phyloP scores from a whole-genome alignment of 2,329 filamentous ascomycete genomes.

The Monilinia laxa region DNA sequence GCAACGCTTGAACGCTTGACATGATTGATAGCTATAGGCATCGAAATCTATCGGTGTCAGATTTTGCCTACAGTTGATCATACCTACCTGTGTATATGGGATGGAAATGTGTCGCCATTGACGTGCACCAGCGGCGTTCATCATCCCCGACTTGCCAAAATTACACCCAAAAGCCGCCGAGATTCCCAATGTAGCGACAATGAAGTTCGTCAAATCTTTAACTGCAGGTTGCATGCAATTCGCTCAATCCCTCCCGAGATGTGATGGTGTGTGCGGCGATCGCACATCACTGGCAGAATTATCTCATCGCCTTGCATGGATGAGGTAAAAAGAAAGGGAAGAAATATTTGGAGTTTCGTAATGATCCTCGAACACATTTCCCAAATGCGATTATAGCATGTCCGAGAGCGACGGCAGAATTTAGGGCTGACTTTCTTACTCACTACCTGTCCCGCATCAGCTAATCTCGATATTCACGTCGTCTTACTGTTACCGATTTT shows the following conservation, averaged over 20 bases:
- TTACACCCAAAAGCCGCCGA: constrained; percentile 6
- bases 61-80: neutral
- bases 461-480: neutral
- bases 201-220: constrained; percentile 17
- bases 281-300: neutral
- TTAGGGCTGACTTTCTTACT: constrained; percentile 10
- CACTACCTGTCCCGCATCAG: constrained; percentile 9
- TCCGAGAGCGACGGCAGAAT: neutral
- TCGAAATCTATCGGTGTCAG: neutral
- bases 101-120: constrained; percentile 12
- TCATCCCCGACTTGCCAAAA: neutral
- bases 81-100: constrained; percentile 1
- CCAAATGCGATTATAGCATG: neutral
- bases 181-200: constrained; percentile 1
- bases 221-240: constrained; percentile 8
- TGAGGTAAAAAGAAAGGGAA: neutral
- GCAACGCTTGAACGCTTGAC: neutral
- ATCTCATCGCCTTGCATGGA: neutral
- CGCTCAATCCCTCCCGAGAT: constrained; percentile 5
- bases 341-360: neutral
- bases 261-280: neutral
- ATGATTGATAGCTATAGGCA: neutral
- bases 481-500: constrained; percentile 10
- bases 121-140: constrained; percentile 12
- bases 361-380: constrained; percentile 5